Percentiles rank a stretch among this genome's conserved stretches.
Conservation (phyloP, 331 rosid species). For the Ulmus americana region DNA sequence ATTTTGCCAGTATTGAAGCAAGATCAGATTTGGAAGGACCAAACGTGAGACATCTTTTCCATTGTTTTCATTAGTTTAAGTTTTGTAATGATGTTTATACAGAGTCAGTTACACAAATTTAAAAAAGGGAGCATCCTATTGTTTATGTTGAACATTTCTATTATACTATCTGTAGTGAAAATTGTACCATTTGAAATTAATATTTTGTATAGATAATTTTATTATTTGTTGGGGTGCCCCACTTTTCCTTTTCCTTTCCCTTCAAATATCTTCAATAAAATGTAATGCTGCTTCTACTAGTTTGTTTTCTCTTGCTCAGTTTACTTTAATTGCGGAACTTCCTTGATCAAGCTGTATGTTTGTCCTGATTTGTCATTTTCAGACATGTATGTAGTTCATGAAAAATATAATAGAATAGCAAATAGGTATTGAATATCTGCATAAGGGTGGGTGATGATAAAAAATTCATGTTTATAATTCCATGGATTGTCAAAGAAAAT, state of each 20-base stretch:
- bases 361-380: not conserved
- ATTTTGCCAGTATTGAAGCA: conserved; percentile 95
- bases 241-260: conserved; percentile 2
- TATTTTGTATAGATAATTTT: not conserved
- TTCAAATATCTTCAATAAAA: not conserved
- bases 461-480: not conserved
- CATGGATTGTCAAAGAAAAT: not conserved
- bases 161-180: not conserved
- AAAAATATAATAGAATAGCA: not conserved
- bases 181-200: not conserved
- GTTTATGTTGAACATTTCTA: not conserved
- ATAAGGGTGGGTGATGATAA: not conserved
- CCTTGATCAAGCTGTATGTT: conserved; percentile 3
- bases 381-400: not conserved
- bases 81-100: not conserved
- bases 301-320: not conserved
- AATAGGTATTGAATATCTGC: not conserved
- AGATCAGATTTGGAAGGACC: conserved; percentile 99
- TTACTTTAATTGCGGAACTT: not conserved
- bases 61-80: not conserved
- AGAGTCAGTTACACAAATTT: not conserved
- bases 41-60: conserved; percentile 67
- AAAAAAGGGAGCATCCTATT: not conserved
- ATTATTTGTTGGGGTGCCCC: too few relatives aligned
- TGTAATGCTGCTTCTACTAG: not conserved